Evolutionary conservation across 2,329 filamentous ascomycete genomes (phyloP), one percentile per base, ranked within the genome.

Genomic region (Leptodontidium sp.): DNA sequence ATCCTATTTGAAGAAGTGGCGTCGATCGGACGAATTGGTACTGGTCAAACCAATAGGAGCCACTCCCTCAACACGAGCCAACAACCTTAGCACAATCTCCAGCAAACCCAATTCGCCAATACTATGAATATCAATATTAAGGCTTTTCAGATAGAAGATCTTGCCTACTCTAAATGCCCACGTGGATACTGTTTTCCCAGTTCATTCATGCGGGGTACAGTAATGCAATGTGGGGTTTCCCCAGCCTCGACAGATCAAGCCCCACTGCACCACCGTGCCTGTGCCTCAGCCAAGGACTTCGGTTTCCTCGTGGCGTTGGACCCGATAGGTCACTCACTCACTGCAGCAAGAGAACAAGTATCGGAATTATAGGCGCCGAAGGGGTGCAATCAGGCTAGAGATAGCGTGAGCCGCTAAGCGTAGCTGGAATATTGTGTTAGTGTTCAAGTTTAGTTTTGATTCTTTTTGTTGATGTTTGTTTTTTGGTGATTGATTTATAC

Each of bases 361-460:
- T 55, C 52, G 52, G 52, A 55, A 55, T 55, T 55, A 55, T 55
- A 55, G 52, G 52, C 52, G 17, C 52, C 52, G 52, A 55, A 32
- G 26, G 52, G 52, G n/a, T 55, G 26, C 24, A 29, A 29, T 29
- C 50, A 29, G 24, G 24, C 52, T 35, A 17, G 52, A 8, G 52
- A 35, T 55, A 53, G 50, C 24, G 52, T 9, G 29, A 8, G 52
- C 24, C 26, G 50, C 50, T 29, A 15, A 32, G 3, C 29, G 29
- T 32, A 3, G 50, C 24, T 32, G 6, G 50, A 53, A 29, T 24
- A 15, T 29, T 53, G 21, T 50, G 24, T 53, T 50, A 6, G 11
- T 53, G 24, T 53, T 53, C 29, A 53, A 29, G 9, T 29, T 29
- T 21, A 21, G 21, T 21, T 24, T 53, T 29, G 21, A 21, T 15